Percentiles rank a stretch among this genome's conserved stretches.
These are phyloP conservation scores for Phytophthora europaea DNA, from an alignment of 352 stramenopile species.

Conservation along the genomic window DNA sequence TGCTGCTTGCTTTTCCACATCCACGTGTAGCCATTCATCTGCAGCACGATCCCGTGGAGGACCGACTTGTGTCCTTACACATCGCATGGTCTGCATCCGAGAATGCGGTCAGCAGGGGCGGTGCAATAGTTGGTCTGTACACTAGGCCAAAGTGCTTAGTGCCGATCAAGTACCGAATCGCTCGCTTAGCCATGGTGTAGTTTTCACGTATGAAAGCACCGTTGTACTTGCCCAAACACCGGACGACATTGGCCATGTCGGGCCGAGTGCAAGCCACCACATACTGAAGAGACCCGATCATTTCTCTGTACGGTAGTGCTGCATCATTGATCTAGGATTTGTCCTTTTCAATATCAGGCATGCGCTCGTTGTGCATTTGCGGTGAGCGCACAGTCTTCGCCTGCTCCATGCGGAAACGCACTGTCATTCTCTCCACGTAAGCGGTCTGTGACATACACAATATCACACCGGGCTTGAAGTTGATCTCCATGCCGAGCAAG, in stretches of 20 bases:
- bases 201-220: slow-evolving; percentile 3
- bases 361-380: slow-evolving; percentile 6
- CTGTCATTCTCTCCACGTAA: not conserved
- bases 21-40: slow-evolving; percentile 5
- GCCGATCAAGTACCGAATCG: slow-evolving; percentile 6
- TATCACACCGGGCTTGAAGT: slow-evolving; percentile 2
- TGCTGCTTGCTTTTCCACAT: slow-evolving; percentile 4
- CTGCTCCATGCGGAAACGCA: slow-evolving; percentile 2
- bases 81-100: slow-evolving; percentile 14
- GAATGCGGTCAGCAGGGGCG: not conserved
- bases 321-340: not conserved
- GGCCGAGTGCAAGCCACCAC: slow-evolving; percentile 5
- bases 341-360: not conserved
- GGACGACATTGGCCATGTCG: slow-evolving; percentile 8
- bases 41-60: slow-evolving; percentile 7
- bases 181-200: slow-evolving; percentile 3
- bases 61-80: slow-evolving; percentile 5
- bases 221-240: slow-evolving; percentile 7
- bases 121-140: not conserved
- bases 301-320: not conserved
- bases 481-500: slow-evolving; percentile 11
- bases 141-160: slow-evolving; percentile 6
- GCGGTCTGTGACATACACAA: slow-evolving; percentile 1
- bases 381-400: not conserved
- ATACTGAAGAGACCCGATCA: slow-evolving; percentile 10